Evolutionary conservation across 768 basidiomycete genomes (phyloP).

Genomic region (Podaxis mareebaensis): DNA sequence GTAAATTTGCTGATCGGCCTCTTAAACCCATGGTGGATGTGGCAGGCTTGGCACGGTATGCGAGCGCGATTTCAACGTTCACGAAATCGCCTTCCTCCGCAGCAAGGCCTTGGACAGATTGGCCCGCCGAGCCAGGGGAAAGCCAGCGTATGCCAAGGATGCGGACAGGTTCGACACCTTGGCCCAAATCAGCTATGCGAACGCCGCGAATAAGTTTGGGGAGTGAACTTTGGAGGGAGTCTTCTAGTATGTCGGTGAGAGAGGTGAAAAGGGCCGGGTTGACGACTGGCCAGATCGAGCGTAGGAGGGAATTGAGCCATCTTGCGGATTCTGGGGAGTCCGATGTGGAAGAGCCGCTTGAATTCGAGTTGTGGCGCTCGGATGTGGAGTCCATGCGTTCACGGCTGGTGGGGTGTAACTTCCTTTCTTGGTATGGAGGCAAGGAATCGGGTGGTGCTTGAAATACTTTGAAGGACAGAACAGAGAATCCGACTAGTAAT

Average conservation of each 20-base stretch:
- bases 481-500: constrained; percentile 27
- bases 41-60: constrained; percentile 57
- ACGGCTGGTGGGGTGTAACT: neutral
- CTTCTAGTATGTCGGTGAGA: constrained; percentile 63
- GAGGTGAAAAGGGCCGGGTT: constrained; percentile 66
- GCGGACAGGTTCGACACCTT: constrained; percentile 67
- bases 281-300: constrained; percentile 70
- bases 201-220: constrained; percentile 58
- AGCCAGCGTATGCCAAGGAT: constrained; percentile 66
- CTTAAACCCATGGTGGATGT: constrained; percentile 35
- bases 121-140: constrained; percentile 29
- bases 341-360: constrained; percentile 1
- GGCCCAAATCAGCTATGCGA: constrained; percentile 69
- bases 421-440: neutral
- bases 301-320: constrained; percentile 69
- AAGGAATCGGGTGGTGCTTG: constrained; percentile 12
- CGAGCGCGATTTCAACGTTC: constrained; percentile 72
- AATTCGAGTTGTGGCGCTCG: neutral
- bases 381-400: too few species aligned
- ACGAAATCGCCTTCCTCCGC: constrained; percentile 49
- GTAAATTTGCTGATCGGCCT: constrained; percentile 55
- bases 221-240: constrained; percentile 54
- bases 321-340: constrained; percentile 25
- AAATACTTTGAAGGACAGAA: constrained; percentile 23
- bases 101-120: constrained; percentile 31